Evolutionary conservation across 225 moss, liverwort and hornwort species (phyloP).

Genomic region (Sphagnum contortum): DNA sequence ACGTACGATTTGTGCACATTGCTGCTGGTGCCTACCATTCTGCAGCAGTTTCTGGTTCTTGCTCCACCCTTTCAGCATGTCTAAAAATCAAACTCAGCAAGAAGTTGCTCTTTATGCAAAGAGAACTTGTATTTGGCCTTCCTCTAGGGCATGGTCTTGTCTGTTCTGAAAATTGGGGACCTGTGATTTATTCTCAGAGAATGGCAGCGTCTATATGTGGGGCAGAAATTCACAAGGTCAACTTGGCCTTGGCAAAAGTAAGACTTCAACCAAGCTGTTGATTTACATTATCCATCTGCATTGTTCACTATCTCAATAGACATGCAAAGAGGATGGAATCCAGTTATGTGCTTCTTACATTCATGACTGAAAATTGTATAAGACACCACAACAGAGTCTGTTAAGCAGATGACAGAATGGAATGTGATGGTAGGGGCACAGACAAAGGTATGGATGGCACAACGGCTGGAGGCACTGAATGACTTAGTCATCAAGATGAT

Average conservation of each 20-base stretch:
- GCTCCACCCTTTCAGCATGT: constrained; percentile 1
- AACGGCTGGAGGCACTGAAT: constrained; percentile 55
- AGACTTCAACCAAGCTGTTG: constrained; percentile 6
- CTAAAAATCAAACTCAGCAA: too few relatives aligned
- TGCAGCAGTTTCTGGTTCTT: constrained; percentile 64
- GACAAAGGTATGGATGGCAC: constrained; percentile 43
- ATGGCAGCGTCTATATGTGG: constrained; percentile 76
- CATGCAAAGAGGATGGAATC: too few relatives aligned
- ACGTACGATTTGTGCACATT: constrained; percentile 42
- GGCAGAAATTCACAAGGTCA: constrained; percentile 82
- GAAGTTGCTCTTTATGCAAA: too few relatives aligned
- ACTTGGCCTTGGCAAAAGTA: constrained; percentile 88
- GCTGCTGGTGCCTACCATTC: constrained; percentile 91
- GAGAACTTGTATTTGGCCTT: too few relatives aligned
- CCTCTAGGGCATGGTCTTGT: too few relatives aligned
- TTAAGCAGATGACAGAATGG: neutral
- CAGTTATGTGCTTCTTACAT: too few relatives aligned
- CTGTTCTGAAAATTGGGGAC: too few relatives aligned
- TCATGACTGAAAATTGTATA: too few relatives aligned
- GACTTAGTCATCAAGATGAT: constrained; percentile 49
- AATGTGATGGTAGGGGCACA: constrained; percentile 38
- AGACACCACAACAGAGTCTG: too few relatives aligned
- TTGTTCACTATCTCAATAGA: neutral
- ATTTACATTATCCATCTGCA: neutral
- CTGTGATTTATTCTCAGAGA: constrained; percentile 29